Evolutionary conservation across 352 stramenopile species (phyloP).

Genomic region (Pythium folliculosum): DNA sequence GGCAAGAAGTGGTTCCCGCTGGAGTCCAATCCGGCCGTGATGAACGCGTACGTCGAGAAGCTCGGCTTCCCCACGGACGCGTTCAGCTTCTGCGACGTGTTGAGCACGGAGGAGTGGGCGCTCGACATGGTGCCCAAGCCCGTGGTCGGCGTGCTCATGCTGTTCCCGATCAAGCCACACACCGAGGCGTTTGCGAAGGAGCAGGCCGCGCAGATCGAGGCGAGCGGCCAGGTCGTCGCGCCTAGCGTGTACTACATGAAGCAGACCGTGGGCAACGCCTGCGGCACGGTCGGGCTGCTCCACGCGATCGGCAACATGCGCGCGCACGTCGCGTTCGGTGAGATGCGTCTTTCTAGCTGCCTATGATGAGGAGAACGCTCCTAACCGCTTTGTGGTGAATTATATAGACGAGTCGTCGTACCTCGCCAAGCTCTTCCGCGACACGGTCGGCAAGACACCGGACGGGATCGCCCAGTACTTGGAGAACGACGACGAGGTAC

Average conservation of each 20-base stretch:
- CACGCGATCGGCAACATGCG: background rate
- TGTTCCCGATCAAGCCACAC: conserved; percentile 94
- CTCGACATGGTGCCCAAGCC: conserved; percentile 95
- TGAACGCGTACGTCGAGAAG: conserved; percentile 95
- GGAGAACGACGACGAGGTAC: conserved; percentile 88
- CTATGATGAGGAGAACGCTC: background rate
- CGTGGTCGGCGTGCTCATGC: conserved; percentile 92
- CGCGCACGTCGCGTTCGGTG: background rate
- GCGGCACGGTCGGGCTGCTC: background rate
- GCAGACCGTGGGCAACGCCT: background rate
- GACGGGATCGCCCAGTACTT: conserved; percentile 86
- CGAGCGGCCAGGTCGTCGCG: background rate
- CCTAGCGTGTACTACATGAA: background rate
- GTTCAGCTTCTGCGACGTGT: conserved; percentile 94
- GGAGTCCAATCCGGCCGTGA: conserved; percentile 95
- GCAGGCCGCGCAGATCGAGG: conserved; percentile 66
- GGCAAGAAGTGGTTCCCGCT: conserved; percentile 87
- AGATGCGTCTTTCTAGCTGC: background rate
- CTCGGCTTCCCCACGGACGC: conserved; percentile 89
- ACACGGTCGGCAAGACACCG: conserved; percentile 77
- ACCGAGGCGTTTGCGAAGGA: conserved; percentile 78
- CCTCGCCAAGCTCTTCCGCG: conserved; percentile 82
- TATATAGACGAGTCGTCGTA: conserved; percentile 44
- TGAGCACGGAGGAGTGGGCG: conserved; percentile 96
- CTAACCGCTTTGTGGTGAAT: background rate